Conservation (phyloP, 768 basidiomycete species). For the Strobilomyces echinocephalus region DNA sequence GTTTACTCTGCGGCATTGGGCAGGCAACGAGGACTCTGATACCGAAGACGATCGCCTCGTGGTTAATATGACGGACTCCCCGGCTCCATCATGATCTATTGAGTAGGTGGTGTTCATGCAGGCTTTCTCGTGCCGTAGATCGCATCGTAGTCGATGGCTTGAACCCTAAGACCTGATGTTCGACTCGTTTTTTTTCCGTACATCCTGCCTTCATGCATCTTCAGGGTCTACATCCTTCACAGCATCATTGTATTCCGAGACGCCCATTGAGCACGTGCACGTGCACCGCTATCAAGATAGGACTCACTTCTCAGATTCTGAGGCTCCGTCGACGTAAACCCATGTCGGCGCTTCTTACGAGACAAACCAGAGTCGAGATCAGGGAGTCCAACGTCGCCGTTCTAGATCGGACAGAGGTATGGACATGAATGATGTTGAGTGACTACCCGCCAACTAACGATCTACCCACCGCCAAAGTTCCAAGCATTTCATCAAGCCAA, state of each 20-base stretch:
- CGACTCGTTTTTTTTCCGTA: slow-evolving; percentile 1
- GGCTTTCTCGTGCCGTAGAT: slow-evolving; percentile 7
- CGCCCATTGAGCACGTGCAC: slow-evolving; percentile 12
- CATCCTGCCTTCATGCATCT: background rate
- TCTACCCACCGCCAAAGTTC: slow-evolving; percentile 2
- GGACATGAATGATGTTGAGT: slow-evolving; percentile 11
- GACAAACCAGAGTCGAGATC: slow-evolving; percentile 39
- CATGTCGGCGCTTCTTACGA: slow-evolving; percentile 6
- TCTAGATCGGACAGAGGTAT: slow-evolving; percentile 52
- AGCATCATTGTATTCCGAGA: slow-evolving; percentile 3
- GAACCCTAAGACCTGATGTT: slow-evolving; percentile 10
- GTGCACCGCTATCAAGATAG: slow-evolving; percentile 10
- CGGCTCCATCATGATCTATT: slow-evolving; percentile 8
- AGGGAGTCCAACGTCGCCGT: slow-evolving; percentile 60
- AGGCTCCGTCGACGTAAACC: background rate
- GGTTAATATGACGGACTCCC: slow-evolving; percentile 24
- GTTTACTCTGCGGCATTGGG: slow-evolving; percentile 44
- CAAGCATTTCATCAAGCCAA: slow-evolving; percentile 51
- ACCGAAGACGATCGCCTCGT: slow-evolving; percentile 18
- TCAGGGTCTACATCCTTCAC: background rate
- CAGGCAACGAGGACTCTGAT: slow-evolving; percentile 26
- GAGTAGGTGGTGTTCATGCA: slow-evolving; percentile 7
- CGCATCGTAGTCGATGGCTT: slow-evolving; percentile 2
- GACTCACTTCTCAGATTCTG: background rate
- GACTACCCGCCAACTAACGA: background rate